A percentile compares a stretch with the other conserved stretches of the same genome.
Conservation (phyloP, 2,329 filamentous ascomycete genomes). For the Venturia pyrina region DNA sequence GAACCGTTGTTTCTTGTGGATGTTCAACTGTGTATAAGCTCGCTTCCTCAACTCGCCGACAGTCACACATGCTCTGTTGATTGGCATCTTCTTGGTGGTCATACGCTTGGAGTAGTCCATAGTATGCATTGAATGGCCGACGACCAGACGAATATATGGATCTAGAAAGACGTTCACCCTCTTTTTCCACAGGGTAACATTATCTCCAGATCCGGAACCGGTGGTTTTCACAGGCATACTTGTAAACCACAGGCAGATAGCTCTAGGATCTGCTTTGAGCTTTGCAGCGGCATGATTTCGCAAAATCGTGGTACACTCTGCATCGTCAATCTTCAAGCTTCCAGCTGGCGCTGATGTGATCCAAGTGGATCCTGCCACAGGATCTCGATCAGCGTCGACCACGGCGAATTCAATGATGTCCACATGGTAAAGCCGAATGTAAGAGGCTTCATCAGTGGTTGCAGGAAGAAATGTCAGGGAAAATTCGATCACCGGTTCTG, state of each 20-base stretch:
- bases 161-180: not conserved
- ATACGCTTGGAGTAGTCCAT: not conserved
- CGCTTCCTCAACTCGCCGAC: not conserved
- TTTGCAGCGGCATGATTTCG: not conserved
- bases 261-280: not conserved
- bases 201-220: not conserved
- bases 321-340: not conserved
- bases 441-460: not conserved
- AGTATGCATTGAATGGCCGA: not conserved
- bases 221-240: not conserved
- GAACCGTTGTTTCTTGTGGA: not conserved
- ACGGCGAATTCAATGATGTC: not conserved
- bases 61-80: conserved; percentile 1
- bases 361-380: not conserved
- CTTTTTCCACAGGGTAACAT: not conserved
- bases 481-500: not conserved
- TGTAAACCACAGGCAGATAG: not conserved
- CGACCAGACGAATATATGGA: not conserved
- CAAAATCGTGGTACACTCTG: not conserved
- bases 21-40: not conserved
- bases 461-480: not conserved
- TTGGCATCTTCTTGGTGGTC: not conserved
- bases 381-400: not conserved
- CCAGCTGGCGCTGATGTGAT: not conserved
- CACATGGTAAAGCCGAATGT: not conserved